These are phyloP conservation scores for Arabis alpina DNA, from an alignment of 345 rosid genomes.

Conservation along the genomic window DNA sequence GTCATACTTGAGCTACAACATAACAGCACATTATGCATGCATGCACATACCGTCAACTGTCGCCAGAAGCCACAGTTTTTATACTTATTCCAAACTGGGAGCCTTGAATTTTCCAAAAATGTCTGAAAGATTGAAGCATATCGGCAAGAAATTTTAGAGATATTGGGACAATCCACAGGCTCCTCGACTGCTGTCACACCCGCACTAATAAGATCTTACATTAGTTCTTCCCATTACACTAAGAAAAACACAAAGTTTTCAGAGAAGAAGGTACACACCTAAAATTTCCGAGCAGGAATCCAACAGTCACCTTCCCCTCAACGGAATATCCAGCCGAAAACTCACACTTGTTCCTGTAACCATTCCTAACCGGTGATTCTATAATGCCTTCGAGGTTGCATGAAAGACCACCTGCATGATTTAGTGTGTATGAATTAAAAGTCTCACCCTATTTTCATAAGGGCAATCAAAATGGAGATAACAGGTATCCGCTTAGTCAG, in stretches of 20 bases:
- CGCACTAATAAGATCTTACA: constrained; percentile 53
- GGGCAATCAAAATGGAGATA: neutral
- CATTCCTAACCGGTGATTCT: constrained; percentile 78
- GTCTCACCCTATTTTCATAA: neutral
- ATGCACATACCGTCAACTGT: constrained; percentile 75
- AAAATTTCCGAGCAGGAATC: constrained; percentile 92
- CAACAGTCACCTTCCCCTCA: constrained; percentile 80
- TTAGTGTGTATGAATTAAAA: constrained; percentile 5
- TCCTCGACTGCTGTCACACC: constrained; percentile 97
- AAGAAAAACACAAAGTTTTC: constrained; percentile 7
- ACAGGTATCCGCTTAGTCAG: neutral
- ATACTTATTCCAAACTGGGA: constrained; percentile 94
- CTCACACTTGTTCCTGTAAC: constrained; percentile 94
- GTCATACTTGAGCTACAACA: constrained; percentile 13
- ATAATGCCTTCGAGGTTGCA: constrained; percentile 84
- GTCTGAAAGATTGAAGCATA: constrained; percentile 84
- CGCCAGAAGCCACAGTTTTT: constrained; percentile 92
- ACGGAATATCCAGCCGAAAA: constrained; percentile 87
- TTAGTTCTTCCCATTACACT: constrained; percentile 35
- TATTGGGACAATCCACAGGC: constrained; percentile 89
- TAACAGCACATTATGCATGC: constrained; percentile 10
- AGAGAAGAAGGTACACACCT: constrained; percentile 53
- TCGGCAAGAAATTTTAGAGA: constrained; percentile 69
- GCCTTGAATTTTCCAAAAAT: constrained; percentile 65
- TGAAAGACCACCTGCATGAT: constrained; percentile 79